A percentile compares a stretch with the other conserved stretches of the same genome.
These are phyloP conservation scores for Grigorovia humatica DNA, from an alignment of 805 yeast species.

Conservation along the genomic window DNA sequence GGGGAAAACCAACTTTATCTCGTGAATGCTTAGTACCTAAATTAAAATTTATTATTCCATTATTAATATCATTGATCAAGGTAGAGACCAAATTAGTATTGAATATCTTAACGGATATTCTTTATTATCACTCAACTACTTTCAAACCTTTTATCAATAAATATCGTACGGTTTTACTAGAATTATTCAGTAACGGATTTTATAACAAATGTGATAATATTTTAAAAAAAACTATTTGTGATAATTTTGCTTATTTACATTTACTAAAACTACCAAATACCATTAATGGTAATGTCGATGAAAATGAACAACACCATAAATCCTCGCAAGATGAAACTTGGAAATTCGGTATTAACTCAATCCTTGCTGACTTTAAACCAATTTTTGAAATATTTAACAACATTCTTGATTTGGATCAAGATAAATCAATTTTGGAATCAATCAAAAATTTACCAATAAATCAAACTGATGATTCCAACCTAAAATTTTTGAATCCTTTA, in stretches of 20 bases:
- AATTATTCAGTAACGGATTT: conserved; percentile 24
- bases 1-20: conserved; percentile 75
- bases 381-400: conserved; percentile 48
- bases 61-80: conserved; percentile 37
- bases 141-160: conserved; percentile 70
- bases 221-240: conserved; percentile 35
- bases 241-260: conserved; percentile 46
- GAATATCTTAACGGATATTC: conserved; percentile 34
- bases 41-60: conserved; percentile 48
- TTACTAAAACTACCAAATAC: conserved; percentile 38
- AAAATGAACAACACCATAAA: conserved; percentile 26
- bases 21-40: conserved; percentile 79
- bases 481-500: conserved; percentile 36
- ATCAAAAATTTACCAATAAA: conserved; percentile 33
- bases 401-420: conserved; percentile 48
- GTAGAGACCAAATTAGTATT: conserved; percentile 31
- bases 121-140: conserved; percentile 59
- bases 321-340: conserved; percentile 35
- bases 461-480: not conserved
- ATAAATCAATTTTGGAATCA: conserved; percentile 36
- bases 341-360: conserved; percentile 37
- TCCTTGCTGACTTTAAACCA: conserved; percentile 45
- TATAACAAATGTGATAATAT: conserved; percentile 31
- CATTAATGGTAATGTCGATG: conserved; percentile 31
- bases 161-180: conserved; percentile 37